Evolutionary conservation across 1,284 basidiomycete species (phyloP).

Genomic region (Cutaneotrichosporon mucoides): DNA sequence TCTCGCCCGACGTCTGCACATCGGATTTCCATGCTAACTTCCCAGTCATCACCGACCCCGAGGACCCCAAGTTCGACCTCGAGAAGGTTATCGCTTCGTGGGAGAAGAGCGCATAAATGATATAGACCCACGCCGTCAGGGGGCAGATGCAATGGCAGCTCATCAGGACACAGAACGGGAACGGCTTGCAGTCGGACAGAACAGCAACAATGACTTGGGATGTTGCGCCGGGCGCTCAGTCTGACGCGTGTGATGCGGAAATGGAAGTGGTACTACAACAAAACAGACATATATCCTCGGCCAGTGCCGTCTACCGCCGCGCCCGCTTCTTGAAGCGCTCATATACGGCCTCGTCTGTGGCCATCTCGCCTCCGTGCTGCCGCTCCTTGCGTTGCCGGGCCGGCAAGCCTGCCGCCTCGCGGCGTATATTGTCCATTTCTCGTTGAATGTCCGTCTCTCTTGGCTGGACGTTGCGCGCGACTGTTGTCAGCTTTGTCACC

Average conservation of each 20-base stretch:
- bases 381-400: conserved; percentile 53
- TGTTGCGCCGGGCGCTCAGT: background rate
- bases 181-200: background rate
- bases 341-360: conserved; percentile 81
- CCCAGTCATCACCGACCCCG: conserved; percentile 82
- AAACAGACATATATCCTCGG: background rate
- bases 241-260: too few species aligned
- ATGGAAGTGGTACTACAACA: conserved; percentile 2
- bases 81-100: conserved; percentile 71
- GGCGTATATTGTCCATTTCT: conserved; percentile 74
- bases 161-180: background rate
- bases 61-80: conserved; percentile 92
- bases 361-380: conserved; percentile 57
- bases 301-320: background rate
- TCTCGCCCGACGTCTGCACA: too few species aligned
- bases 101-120: conserved; percentile 35
- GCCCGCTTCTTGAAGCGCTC: conserved; percentile 51
- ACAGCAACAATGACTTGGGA: background rate
- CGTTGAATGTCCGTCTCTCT: conserved; percentile 73
- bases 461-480: conserved; percentile 72
- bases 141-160: conserved; percentile 16
- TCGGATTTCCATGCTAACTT: background rate
- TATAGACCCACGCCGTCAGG: conserved; percentile 11
- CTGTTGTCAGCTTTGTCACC: conserved; percentile 50
- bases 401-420: conserved; percentile 70